Percentiles rank a stretch among this genome's conserved stretches.
These are phyloP conservation scores for Setaria italica DNA, from an alignment of 202 grass and related monocot genomes.

Conservation along the genomic window DNA sequence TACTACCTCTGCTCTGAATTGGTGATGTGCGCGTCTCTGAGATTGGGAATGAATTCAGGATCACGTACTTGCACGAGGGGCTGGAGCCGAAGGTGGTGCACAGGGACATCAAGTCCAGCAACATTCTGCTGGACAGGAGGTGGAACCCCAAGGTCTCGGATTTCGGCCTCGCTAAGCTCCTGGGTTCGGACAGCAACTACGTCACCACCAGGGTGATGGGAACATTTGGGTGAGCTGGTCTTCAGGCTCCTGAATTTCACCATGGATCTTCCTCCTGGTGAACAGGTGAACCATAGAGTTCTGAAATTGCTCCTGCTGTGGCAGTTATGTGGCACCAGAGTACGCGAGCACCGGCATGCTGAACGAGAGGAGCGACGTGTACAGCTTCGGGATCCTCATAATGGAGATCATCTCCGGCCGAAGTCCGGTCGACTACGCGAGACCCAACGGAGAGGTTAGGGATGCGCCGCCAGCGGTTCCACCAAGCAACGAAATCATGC, in stretches of 20 bases:
- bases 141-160: slow-evolving; percentile 94
- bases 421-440: slow-evolving; percentile 81
- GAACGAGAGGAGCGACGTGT: slow-evolving; percentile 90
- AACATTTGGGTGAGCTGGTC: slow-evolving; percentile 71
- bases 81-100: slow-evolving; percentile 98
- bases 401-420: slow-evolving; percentile 95
- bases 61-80: slow-evolving; percentile 94
- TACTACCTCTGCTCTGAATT: neutral
- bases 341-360: slow-evolving; percentile 98
- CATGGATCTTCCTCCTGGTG: neutral
- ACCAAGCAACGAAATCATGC: neutral
- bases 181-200: slow-evolving; percentile 84
- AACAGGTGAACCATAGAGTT: neutral
- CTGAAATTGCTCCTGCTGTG: neutral
- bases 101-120: slow-evolving; percentile 96
- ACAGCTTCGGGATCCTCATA: slow-evolving; percentile 92
- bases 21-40: neutral
- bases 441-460: slow-evolving; percentile 73
- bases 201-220: slow-evolving; percentile 97
- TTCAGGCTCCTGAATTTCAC: neutral
- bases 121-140: slow-evolving; percentile 88
- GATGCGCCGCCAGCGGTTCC: neutral
- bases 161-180: slow-evolving; percentile 93
- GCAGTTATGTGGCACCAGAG: slow-evolving; percentile 90
- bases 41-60: slow-evolving; percentile 49